Evolutionary conservation across 805 yeast genomes (phyloP), one percentile per base, ranked within the genome.

Genomic region (Yarrowia osloensis): DNA sequence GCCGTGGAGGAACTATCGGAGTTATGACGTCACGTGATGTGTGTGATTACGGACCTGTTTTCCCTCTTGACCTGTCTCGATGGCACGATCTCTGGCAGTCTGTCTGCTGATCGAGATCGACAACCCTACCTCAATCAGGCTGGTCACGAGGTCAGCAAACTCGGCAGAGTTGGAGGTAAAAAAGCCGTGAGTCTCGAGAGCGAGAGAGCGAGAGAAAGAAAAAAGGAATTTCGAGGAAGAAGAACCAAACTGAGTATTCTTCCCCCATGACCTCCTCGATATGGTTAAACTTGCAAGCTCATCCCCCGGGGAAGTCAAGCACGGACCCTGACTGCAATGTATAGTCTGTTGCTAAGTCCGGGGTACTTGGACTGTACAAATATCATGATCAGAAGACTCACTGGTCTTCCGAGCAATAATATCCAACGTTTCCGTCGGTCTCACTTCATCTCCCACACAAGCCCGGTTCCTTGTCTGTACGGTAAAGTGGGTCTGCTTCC

Each of bases 181-280:
- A 19, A 29, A 17, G 33, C 3, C 3, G 33, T 8, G 15, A 15
- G 29, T 11, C 15, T 17, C 7, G 22, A 26, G 17, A 28, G 11
- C 4, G 33, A 9, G 7, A 19, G 22, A 11, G 12, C n/a, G 8
- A 24, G 13, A 24, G 29, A 24, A 24, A 24, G 12, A 9, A 28
- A 21, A 44, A 24, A 17, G 19, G 15, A 28, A 46, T 15, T 19
- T 11, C 9, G 21, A 26, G 22, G 11, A 15, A n/a, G 8, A 26
- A 8, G 8, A 24, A 7, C 4, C 42, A 4, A 1, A 1, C 22
- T 3, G 28, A 42, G 47, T 42, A 22, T 24, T 13, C 17, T 8
- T 21, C 6, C 21, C 57, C 57, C 57, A 33, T 50, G 57, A 50
- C 57, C 57, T 44, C 19, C 54, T 50, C 40, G 57, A 50, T 50